Evolutionary conservation across 345 rosid genomes (phyloP), one percentile per base, ranked within the genome.

Genomic region (Nasturtium officinale): DNA sequence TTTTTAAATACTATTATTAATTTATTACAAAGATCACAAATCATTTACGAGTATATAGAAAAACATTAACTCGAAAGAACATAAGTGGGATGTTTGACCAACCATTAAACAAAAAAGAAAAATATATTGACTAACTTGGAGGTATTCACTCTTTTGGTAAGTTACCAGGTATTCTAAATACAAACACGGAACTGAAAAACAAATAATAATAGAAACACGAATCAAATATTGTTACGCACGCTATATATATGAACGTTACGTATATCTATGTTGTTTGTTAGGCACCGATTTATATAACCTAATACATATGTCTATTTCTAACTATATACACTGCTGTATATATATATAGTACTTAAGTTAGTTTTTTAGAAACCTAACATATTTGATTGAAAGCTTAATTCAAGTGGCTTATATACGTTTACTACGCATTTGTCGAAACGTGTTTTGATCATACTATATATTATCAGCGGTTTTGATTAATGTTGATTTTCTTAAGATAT

Each of bases 211-310:
- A 23, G 45, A 37, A 57, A 66, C 43, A 48, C 43, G 25, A 56
- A 37, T 26, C 21, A 29, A 51, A 67, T 55, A 40, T 60, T 60
- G 48, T 29, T 50, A 57, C 66, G 60, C 43, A 45, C 20, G 48
- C 20, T 45, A 45, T 42, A 45, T 47, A 12, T 47, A 42, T 33
- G 48, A 43, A 53, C 30, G 33, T 43, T 69, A 75, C 58, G 42
- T 23, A 53, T 18, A 16, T 10, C 13, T 37, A 38, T 21, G 15
- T 67, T 18, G 21, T 26, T 29, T 62, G 70, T 62, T 76, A 76
- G 71, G 65, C 65, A 54, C 79, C 61, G 67, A 48, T n/a, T n/a
- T 62, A 26, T 69, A 30, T 21, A 66, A 51, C 61, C 57, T 52
- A 61, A 23, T 52, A 9, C 10, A 42, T 30, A 20, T 12, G 61